phyloP scores from a whole-genome alignment of 108 stramenopile genomes.

The Nitzschia putrida region DNA sequence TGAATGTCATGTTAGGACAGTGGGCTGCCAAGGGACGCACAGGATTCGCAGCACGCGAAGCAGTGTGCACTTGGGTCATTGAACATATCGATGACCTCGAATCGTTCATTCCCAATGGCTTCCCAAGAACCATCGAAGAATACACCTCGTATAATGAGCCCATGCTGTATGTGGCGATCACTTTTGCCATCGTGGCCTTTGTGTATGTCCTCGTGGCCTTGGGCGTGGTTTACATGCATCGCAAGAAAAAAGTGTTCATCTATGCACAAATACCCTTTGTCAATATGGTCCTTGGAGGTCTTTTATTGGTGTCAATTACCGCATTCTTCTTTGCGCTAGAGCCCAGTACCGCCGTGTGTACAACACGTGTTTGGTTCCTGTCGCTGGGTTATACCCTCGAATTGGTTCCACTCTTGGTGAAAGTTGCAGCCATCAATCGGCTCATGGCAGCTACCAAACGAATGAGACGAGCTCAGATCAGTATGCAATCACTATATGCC shows the following conservation, averaged over 20 bases:
- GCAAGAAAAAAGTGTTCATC: slow-evolving; percentile 7
- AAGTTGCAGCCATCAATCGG: slow-evolving; percentile 43
- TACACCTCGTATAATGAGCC: neutral
- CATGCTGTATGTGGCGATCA: neutral
- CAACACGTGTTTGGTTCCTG: slow-evolving; percentile 36
- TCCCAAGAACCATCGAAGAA: slow-evolving; percentile 24
- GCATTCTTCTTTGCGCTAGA: slow-evolving; percentile 17
- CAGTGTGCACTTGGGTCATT: slow-evolving; percentile 38
- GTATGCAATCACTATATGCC: slow-evolving; percentile 18
- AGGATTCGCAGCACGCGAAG: slow-evolving; percentile 19
- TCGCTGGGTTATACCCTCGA: slow-evolving; percentile 42
- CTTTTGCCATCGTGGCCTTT: neutral
- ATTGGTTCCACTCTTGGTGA: slow-evolving; percentile 47
- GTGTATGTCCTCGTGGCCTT: neutral
- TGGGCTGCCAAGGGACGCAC: neutral
- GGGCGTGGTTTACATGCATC: neutral
- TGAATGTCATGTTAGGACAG: slow-evolving; percentile 8
- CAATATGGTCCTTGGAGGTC: slow-evolving; percentile 24
- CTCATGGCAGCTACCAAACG: slow-evolving; percentile 22
- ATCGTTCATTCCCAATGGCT: slow-evolving; percentile 24
- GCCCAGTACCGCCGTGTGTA: slow-evolving; percentile 23
- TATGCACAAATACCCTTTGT: slow-evolving; percentile 41
- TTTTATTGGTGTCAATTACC: slow-evolving; percentile 32
- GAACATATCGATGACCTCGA: slow-evolving; percentile 27
- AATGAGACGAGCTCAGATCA: slow-evolving; percentile 24